A percentile compares a stretch with the other conserved stretches of the same genome.
Conservation (phyloP, 768 basidiomycete genomes). For the Chalciporus piperatus region DNA sequence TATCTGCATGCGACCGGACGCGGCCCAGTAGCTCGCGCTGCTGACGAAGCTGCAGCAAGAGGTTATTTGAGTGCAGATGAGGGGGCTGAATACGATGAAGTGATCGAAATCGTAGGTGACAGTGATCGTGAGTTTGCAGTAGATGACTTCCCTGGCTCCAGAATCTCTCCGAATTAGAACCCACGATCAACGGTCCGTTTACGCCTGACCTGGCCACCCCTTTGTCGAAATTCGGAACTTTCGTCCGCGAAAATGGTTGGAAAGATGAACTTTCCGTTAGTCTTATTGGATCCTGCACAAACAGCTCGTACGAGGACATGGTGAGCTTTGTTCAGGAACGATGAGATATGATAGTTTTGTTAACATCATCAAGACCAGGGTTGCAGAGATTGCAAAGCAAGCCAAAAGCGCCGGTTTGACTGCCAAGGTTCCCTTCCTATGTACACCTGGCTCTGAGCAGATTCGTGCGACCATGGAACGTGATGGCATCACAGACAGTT, state of each 20-base stretch:
- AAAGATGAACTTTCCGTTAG: constrained; percentile 89
- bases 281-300: constrained; percentile 98
- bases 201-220: constrained; percentile 97
- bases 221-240: constrained; percentile 78
- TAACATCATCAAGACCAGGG: constrained; percentile 63
- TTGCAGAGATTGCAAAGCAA: constrained; percentile 87
- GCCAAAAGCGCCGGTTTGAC: constrained; percentile 81
- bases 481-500: constrained; percentile 76
- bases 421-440: constrained; percentile 82
- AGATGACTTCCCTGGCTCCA: constrained; percentile 29
- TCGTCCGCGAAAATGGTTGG: constrained; percentile 86
- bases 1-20: constrained; percentile 92
- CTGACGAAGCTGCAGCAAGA: constrained; percentile 73
- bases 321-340: constrained; percentile 35
- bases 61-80: constrained; percentile 85
- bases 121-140: neutral
- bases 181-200: constrained; percentile 94
- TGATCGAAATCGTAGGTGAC: constrained; percentile 84
- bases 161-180: constrained; percentile 88
- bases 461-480: constrained; percentile 98
- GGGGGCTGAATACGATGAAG: constrained; percentile 90
- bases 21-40: constrained; percentile 78
- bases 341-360: neutral
- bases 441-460: constrained; percentile 91
- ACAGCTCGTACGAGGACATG: constrained; percentile 97